Base-by-base conservation (phyloP, 202 grass and related monocot genomes). In the Schoenoplectus tabernaemontani region DNA sequence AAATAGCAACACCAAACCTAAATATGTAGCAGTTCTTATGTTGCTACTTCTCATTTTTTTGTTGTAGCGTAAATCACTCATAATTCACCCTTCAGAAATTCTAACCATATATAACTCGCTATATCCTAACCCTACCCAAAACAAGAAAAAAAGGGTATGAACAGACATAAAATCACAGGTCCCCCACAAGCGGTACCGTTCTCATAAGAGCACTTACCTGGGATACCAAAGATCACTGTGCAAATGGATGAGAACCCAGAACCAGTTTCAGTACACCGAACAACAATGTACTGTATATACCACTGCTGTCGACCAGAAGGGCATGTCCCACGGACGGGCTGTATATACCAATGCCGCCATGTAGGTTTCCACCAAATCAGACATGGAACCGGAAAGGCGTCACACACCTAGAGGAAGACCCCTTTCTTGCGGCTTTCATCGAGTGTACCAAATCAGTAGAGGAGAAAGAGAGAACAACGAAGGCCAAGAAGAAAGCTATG, bases 121-220 rank as follows among this genome's bases (percentile, higher is more conserved):
- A 65, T 20, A n/a, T 65, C 42, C 16, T 24, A 58, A 46, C 60
- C 44, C 16, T n/a, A 67, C 30, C 32, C 10, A 23, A 42, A 53
- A 64, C n/a, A 9, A 34, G 33, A 48, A 32, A 78, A 28, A 69
- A 63, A 20, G 37, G 64, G 59, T 23, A 79, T 84, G 82, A 84
- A 37, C 73, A 60, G 60, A 46, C 72, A 78, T 46, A 53, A 41
- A 10, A 48, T 28, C 16, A 30, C 61, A 17, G 36, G 17, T 39
- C 68, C 82, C 48, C 20, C 62, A 67, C 57, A 76, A 57, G 9
- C 77, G 26, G 86, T 90, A 61, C 83, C 93, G 11, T 98, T 98
- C 91, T 81, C 91, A 19, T 98, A 89, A 91, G 95, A 94, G 87
- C 79, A 90, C 4, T 79, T 88, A 78, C 90, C 93, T 15, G 90